Evolutionary conservation across 805 yeast species (phyloP).

Genomic region (Pichia phayaonensis): DNA sequence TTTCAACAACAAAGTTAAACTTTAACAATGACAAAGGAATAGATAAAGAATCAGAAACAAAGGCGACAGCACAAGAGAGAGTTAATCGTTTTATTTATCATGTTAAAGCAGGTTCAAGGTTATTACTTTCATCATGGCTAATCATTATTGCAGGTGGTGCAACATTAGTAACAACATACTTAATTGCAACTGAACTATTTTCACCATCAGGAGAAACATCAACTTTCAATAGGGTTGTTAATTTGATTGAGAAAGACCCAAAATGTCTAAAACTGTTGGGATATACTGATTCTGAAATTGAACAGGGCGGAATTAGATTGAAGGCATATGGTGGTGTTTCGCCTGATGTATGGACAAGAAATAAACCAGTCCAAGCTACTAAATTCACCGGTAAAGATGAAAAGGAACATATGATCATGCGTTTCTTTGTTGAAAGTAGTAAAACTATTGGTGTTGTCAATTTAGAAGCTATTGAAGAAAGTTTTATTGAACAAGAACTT

Average conservation of each 20-base stretch:
- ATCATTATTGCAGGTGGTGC: constrained; percentile 66
- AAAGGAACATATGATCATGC: constrained; percentile 73
- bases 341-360: constrained; percentile 77
- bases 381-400: constrained; percentile 62
- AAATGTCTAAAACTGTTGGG: constrained; percentile 48
- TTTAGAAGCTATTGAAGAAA: constrained; percentile 70
- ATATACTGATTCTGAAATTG: constrained; percentile 33
- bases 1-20: not conserved
- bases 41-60: constrained; percentile 7
- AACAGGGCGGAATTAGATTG: constrained; percentile 40
- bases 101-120: constrained; percentile 53
- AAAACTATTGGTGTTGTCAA: constrained; percentile 60
- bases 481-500: constrained; percentile 59
- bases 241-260: constrained; percentile 61
- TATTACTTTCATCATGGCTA: constrained; percentile 50
- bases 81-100: constrained; percentile 33
- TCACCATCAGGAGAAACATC: constrained; percentile 90
- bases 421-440: constrained; percentile 76
- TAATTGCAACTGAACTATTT: constrained; percentile 70
- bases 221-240: constrained; percentile 80
- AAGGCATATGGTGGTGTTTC: constrained; percentile 76
- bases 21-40: not conserved
- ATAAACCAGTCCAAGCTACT: constrained; percentile 74
- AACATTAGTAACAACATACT: constrained; percentile 60
- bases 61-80: constrained; percentile 9